Evolutionary conservation across 179 eudicot species (phyloP), one percentile per base, ranked within the genome.

Genomic region (Spergularia azorica): DNA sequence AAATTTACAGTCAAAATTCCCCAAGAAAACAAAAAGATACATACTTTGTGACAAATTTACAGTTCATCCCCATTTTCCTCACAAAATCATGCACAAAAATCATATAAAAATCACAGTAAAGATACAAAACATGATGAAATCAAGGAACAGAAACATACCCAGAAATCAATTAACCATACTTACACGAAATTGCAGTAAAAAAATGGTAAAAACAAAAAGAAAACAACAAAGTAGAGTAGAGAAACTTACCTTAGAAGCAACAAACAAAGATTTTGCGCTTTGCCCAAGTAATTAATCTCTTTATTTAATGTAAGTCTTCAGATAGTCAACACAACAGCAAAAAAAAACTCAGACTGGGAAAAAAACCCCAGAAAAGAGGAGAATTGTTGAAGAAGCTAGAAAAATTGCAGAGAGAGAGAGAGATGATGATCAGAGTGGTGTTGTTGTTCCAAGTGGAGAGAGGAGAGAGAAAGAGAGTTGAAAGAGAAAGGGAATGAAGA

Each of bases 161-260:
- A 12, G 20, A 73, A 73, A 73, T 20, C 13, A 61, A 73, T 36
- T 26, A 26, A 26, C 32, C 32, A 26, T 26, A 26, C 2, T 1
- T 26, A 26, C 32, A 26, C 32, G 32, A 26, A 26, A 26, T 26
- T 26, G 32, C 32, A 26, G 32, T 26, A 26, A 16, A 74, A 63
- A 21, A 16, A 7, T 13, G 46, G 3, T 4, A 18, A 48, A 14
- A 18, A 2, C 3, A 38, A n/a, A 51, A 75, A 75, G 11, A 63
- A 9, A 15, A 26, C 36, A 12, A 55, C 17, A 52, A 46, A 6
- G 50, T 46, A 46, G 9, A 46, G 50, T 41, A 10, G 11, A 72
- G 17, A 1, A 12, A 75, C 78, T 75, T 75, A 75, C 78, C 61
- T 75, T 52, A 13, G 65, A 76, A 76, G 78, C 72, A 76, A 75